These are phyloP conservation scores for Mycena sanguinolenta DNA, from an alignment of 768 basidiomycete genomes.

Conservation along the genomic window DNA sequence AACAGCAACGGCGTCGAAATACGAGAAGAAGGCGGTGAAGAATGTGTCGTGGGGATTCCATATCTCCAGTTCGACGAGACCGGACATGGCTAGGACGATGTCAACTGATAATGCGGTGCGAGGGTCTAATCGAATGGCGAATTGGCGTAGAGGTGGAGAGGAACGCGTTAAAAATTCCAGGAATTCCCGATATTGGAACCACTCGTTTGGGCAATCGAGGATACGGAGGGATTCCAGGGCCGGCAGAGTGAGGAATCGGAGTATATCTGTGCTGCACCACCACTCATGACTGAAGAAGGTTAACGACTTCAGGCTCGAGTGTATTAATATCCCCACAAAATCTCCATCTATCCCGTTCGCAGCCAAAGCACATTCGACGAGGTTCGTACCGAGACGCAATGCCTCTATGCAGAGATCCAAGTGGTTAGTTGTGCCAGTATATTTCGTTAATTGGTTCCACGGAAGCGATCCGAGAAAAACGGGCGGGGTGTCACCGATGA, in stretches of 20 bases:
- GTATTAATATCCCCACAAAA: neutral
- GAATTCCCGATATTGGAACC: neutral
- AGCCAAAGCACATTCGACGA: slow-evolving; percentile 5
- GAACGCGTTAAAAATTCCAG: slow-evolving; percentile 6
- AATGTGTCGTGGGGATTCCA: neutral
- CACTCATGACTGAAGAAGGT: neutral
- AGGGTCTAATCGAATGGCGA: neutral
- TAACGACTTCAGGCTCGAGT: slow-evolving; percentile 5
- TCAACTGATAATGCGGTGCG: neutral
- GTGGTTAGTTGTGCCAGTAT: neutral
- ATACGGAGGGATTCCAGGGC: neutral
- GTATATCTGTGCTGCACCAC: neutral
- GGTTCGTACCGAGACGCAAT: neutral
- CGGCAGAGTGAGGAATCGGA: neutral
- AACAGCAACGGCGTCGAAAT: neutral
- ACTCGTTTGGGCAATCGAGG: neutral
- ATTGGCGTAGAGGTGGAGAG: slow-evolving; percentile 9
- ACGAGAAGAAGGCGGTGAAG: neutral
- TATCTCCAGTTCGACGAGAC: slow-evolving; percentile 9
- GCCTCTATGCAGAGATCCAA: neutral
- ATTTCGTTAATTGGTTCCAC: slow-evolving; percentile 8
- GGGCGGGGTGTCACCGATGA: neutral
- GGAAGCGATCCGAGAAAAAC: neutral
- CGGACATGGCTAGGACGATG: neutral
- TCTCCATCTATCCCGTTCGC: neutral